Evolutionary conservation across 2,329 filamentous ascomycete species (phyloP).

Genomic region (Paracorniculantispora psalliotae): DNA sequence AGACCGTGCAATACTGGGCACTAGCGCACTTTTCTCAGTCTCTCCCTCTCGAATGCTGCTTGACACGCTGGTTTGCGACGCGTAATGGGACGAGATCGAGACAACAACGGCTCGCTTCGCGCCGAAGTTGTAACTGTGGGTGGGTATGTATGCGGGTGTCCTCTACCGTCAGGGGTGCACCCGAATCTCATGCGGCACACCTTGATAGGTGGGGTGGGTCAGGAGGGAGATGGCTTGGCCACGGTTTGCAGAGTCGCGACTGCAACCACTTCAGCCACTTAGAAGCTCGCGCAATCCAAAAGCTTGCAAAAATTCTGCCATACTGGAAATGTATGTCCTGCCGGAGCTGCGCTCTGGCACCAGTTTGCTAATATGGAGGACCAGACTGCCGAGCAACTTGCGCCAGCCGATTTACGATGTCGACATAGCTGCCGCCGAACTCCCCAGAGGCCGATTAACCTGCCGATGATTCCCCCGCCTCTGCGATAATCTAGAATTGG

Average conservation of each 20-base stretch:
- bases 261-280: neutral
- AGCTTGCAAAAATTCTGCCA: neutral
- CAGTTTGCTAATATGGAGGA: neutral
- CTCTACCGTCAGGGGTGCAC: neutral
- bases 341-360: neutral
- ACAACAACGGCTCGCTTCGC: neutral
- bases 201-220: neutral
- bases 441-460: neutral
- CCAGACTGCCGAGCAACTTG: neutral
- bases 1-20: neutral
- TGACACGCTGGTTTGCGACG: neutral
- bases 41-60: neutral
- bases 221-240: neutral
- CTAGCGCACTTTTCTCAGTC: neutral
- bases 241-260: neutral
- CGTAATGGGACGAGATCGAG: neutral
- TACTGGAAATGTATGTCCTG: neutral
- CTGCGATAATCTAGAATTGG: neutral
- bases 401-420: neutral
- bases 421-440: neutral
- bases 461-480: neutral
- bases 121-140: neutral
- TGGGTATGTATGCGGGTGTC: neutral
- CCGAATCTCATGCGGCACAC: neutral
- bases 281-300: neutral